Conservation (phyloP, 768 basidiomycete genomes). For the Austroboletus eburneus region DNA sequence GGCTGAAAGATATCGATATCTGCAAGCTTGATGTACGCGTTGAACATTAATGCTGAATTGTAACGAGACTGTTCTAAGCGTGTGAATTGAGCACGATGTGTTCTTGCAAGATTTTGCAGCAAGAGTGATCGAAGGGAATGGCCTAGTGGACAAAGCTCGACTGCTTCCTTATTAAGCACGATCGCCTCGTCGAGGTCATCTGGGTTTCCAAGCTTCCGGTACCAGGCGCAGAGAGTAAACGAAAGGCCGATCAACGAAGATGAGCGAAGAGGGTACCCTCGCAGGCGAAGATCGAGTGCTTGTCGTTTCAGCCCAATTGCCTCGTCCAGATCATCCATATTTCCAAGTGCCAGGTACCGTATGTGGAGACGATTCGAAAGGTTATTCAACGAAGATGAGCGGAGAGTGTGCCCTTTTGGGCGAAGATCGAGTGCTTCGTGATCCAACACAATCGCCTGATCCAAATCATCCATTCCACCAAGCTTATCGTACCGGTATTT, state of each 20-base stretch:
- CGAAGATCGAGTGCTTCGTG: neutral
- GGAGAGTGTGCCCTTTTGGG: neutral
- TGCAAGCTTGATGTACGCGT: neutral
- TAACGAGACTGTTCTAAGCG: neutral
- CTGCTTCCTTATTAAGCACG: neutral
- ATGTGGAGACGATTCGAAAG: neutral
- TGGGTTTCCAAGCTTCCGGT: too few species aligned
- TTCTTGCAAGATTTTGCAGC: neutral
- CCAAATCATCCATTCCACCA: too few species aligned
- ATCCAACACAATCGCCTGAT: neutral
- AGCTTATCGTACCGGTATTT: too few species aligned
- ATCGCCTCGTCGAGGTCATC: neutral
- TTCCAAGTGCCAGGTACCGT: neutral
- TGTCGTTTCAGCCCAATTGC: neutral
- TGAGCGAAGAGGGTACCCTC: neutral
- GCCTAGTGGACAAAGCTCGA: neutral
- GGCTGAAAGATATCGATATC: neutral
- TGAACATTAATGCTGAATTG: neutral
- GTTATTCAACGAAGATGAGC: neutral
- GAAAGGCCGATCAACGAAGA: neutral
- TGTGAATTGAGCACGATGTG: neutral
- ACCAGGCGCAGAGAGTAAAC: neutral
- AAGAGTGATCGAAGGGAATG: neutral
- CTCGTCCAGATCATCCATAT: neutral
- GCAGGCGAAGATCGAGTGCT: neutral